Percentiles rank a stretch among this genome's conserved stretches.
Conservation (phyloP, 805 yeast genomes). For the Cyberlindnera petersonii region DNA sequence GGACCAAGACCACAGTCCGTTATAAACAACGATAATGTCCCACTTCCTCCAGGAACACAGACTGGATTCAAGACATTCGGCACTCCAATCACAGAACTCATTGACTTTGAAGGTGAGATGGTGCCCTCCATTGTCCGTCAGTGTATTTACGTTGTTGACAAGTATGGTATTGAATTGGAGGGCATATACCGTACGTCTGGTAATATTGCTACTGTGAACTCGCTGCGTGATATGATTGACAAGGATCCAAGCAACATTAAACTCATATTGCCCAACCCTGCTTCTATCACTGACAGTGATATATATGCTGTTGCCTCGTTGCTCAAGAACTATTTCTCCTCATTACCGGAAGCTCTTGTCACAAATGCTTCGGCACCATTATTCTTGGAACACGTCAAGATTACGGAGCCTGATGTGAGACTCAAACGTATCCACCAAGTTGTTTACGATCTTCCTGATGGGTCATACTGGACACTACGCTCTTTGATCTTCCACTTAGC, state of each 20-base stretch:
- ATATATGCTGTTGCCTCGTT: constrained; percentile 85
- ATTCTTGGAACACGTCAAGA: constrained; percentile 67
- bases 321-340: constrained; percentile 76
- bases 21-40: constrained; percentile 27
- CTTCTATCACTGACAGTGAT: constrained; percentile 67
- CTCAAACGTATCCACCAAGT: constrained; percentile 79
- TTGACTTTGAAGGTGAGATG: constrained; percentile 81
- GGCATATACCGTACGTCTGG: constrained; percentile 90
- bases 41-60: constrained; percentile 27
- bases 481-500: constrained; percentile 81
- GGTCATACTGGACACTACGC: constrained; percentile 88
- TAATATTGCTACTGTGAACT: constrained; percentile 67
- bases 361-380: constrained; percentile 57
- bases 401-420: constrained; percentile 55
- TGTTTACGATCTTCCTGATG: constrained; percentile 88
- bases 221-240: constrained; percentile 67
- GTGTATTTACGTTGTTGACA: constrained; percentile 83
- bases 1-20: constrained; percentile 32
- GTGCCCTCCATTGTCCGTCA: constrained; percentile 88
- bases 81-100: constrained; percentile 69
- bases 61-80: constrained; percentile 63
- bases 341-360: constrained; percentile 83
- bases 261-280: constrained; percentile 51
- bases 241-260: constrained; percentile 65
- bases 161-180: constrained; percentile 77